Percentiles rank a stretch among this genome's conserved stretches.
phyloP scores from a whole-genome alignment of 208 protist species.

The Trypanosoma mega region DNA sequence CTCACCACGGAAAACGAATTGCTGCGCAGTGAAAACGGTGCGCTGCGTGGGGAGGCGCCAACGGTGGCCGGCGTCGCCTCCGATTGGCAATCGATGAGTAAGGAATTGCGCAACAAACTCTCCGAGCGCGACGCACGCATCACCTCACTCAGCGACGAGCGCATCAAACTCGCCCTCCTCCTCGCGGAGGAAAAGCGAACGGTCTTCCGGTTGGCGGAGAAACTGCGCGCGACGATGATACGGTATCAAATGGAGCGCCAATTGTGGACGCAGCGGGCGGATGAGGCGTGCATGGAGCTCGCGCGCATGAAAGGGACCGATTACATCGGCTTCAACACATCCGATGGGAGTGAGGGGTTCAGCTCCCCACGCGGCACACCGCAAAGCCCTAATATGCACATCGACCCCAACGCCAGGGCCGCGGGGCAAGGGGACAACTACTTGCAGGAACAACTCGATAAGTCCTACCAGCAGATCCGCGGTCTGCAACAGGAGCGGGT shows the following conservation, averaged over 20 bases:
- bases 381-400: background rate
- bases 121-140: slow-evolving; percentile 46
- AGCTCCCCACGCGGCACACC: slow-evolving; percentile 16
- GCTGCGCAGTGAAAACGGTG: slow-evolving; percentile 49
- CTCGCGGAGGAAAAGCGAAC: slow-evolving; percentile 67
- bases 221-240: slow-evolving; percentile 49
- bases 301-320: slow-evolving; percentile 69
- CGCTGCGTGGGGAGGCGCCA: slow-evolving; percentile 25
- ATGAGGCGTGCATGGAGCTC: slow-evolving; percentile 62
- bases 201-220: slow-evolving; percentile 67
- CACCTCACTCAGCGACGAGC: slow-evolving; percentile 55
- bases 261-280: slow-evolving; percentile 35
- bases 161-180: slow-evolving; percentile 57
- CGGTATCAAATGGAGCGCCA: slow-evolving; percentile 55
- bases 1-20: slow-evolving; percentile 69
- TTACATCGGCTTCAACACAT: slow-evolving; percentile 60
- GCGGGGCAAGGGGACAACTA: slow-evolving; percentile 16
- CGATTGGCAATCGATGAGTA: slow-evolving; percentile 48
- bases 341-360: slow-evolving; percentile 5
- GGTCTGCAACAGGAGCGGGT: slow-evolving; percentile 50
- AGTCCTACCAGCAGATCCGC: slow-evolving; percentile 40
- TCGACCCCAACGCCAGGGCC: background rate
- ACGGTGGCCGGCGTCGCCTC: background rate
- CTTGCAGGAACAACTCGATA: slow-evolving; percentile 33
- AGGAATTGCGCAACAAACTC: slow-evolving; percentile 51